Percentiles rank a stretch among this genome's conserved stretches.
phyloP scores from a whole-genome alignment of 2,329 filamentous ascomycete species.

The Colletotrichum shisoi region DNA sequence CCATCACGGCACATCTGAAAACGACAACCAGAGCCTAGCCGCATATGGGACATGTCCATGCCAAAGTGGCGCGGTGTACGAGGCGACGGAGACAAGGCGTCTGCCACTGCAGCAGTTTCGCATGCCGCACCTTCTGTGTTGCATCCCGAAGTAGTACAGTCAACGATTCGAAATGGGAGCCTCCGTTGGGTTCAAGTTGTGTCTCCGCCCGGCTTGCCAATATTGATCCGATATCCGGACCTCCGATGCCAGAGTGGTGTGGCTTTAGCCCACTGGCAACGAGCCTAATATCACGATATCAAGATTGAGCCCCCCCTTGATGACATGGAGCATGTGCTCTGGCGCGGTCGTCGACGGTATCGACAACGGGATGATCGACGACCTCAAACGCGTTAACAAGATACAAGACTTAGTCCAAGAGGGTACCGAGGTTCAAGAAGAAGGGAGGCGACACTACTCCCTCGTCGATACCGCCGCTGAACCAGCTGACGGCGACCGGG shows the following conservation, averaged over 20 bases:
- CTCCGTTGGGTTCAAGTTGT: background rate
- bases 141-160: constrained; percentile 8
- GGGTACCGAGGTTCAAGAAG: too few species aligned
- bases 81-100: constrained; percentile 1
- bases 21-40: background rate
- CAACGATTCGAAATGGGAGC: constrained; percentile 5
- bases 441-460: background rate
- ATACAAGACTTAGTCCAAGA: background rate
- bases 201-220: background rate
- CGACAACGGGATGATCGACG: background rate
- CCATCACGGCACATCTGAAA: background rate
- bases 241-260: background rate
- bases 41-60: constrained; percentile 4
- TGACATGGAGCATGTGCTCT: background rate
- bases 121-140: constrained; percentile 6
- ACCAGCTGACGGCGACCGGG: background rate
- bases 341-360: too few species aligned
- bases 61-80: constrained; percentile 1
- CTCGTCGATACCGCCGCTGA: background rate
- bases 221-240: background rate
- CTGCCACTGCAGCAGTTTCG: background rate
- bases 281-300: background rate
- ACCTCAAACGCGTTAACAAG: background rate
- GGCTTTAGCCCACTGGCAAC: background rate
- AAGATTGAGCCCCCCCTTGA: background rate